Conservation (phyloP, 129 eudicot genomes). For the Saussurea involucrata region DNA sequence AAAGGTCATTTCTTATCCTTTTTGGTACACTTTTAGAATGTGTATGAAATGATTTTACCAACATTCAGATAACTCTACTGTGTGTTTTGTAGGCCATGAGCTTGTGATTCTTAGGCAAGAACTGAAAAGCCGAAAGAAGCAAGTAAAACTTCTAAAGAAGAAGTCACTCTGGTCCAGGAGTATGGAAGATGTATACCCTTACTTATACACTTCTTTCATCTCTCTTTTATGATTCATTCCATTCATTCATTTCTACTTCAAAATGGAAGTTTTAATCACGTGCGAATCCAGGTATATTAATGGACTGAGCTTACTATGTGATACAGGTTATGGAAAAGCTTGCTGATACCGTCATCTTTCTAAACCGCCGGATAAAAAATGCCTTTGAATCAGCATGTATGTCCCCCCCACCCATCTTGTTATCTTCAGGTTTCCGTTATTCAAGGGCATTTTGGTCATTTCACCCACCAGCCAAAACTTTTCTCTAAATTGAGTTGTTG, state of each 20-base stretch:
- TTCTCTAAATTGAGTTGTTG: conserved; percentile 14
- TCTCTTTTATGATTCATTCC: background rate
- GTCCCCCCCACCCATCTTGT: background rate
- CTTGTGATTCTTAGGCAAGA: conserved; percentile 36
- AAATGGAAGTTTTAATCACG: background rate
- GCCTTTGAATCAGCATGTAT: conserved; percentile 62
- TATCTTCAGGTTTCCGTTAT: background rate
- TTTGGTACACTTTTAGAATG: background rate
- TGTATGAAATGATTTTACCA: background rate
- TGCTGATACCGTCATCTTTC: conserved; percentile 58
- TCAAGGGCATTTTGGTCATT: background rate
- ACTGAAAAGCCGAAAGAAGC: conserved; percentile 61
- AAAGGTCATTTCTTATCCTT: conserved; percentile 38
- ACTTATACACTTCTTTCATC: background rate
- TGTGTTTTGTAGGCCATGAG: conserved; percentile 38
- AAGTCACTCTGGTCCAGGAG: conserved; percentile 83
- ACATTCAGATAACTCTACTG: background rate
- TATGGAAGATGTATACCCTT: conserved; percentile 84
- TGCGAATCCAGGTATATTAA: background rate
- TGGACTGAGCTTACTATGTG: conserved; percentile 5
- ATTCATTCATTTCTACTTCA: conserved; percentile 5
- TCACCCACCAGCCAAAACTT: background rate
- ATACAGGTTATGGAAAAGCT: conserved; percentile 84
- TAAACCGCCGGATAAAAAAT: conserved; percentile 50
- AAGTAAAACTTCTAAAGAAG: conserved; percentile 64